Conservation (phyloP, 495 filamentous ascomycete genomes). For the Margaritispora aquatica region DNA sequence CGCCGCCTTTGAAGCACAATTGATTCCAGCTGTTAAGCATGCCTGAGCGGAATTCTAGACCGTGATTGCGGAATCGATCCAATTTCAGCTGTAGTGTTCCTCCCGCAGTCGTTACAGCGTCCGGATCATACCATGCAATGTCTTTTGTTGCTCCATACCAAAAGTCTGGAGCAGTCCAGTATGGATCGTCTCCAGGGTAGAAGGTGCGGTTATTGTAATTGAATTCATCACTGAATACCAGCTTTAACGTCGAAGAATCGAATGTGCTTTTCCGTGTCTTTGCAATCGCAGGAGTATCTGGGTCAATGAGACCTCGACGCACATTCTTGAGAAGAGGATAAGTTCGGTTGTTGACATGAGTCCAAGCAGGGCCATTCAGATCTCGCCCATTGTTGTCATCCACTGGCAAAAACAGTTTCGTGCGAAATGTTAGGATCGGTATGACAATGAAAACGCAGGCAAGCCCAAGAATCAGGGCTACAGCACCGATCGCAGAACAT, state of each 20-base stretch:
- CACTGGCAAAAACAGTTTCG: conserved; percentile 15
- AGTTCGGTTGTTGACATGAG: conserved; percentile 28
- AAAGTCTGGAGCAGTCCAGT: conserved; percentile 36
- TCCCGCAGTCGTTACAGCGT: conserved; percentile 60
- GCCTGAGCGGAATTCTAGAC: conserved; percentile 61
- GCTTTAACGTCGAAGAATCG: conserved; percentile 52
- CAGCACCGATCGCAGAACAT: conserved; percentile 32
- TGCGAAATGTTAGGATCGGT: conserved; percentile 35
- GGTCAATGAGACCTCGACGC: conserved; percentile 59
- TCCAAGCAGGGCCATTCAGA: conserved; percentile 25
- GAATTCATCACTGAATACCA: conserved; percentile 75
- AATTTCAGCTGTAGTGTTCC: conserved; percentile 64
- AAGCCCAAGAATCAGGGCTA: conserved; percentile 37
- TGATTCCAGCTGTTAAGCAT: conserved; percentile 82
- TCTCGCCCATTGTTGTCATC: conserved; percentile 8
- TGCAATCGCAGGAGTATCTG: conserved; percentile 60
- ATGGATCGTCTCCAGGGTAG: conserved; percentile 69
- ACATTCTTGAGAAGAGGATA: conserved; percentile 53
- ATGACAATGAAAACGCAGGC: conserved; percentile 39
- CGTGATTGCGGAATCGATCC: conserved; percentile 60
- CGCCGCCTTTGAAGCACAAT: conserved; percentile 69
- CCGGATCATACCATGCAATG: conserved; percentile 79
- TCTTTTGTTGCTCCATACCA: conserved; percentile 61
- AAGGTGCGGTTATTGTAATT: conserved; percentile 63
- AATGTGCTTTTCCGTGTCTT: conserved; percentile 45